Base-by-base conservation (phyloP, 805 yeast genomes). In the Sugiyamaella mastotermitis region DNA sequence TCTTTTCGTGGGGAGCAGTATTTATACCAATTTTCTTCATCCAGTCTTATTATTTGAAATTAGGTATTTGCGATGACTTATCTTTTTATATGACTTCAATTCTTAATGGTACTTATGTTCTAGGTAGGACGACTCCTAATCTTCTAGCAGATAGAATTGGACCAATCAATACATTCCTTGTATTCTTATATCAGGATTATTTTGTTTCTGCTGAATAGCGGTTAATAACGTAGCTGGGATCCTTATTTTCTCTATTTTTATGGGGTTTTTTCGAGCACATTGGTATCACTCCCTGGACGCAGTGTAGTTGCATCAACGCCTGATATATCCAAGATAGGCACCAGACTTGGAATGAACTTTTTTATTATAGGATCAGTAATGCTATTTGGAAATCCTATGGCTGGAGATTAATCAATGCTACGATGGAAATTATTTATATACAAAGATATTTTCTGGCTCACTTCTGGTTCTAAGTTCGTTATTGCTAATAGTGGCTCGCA, bases 121-220 rank as follows among this genome's bases (percentile, higher is more conserved):
- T 72, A 22, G 80, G 80, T 5, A 53, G 80, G 34, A 64, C 75
- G 3, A 38, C 56, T 5, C 62, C 74, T 31, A 77, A 77, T 1
- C 44, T 59, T 26, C n/a, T 63, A n/a, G 76, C 71, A 14, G 78
- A 74, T 48, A 51, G 42, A 11, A 38, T 62, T 25, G 80, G 80
- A 3, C 55, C 74, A 23, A 48, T 58, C 40, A 71, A 72, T 23
- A 46, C 52, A 9, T 44, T 56, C 23, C 41, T 56, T 26, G 55
- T 60, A 3, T 67, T 35, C n/a, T 31, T 5, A 25, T 16, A n/a
- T 26, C 30, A 4, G 37, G 27, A 2, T 27, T 43, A 10, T 28
- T 43, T n/a, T 22, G 26, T 10, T 33, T 42, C 22, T 35, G 35
- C 27, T 46, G 49, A 48, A 42, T 45, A 33, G 38, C 31, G 3